Conservation (phyloP, 345 rosid species). For the Mallotus nudiflorus region DNA sequence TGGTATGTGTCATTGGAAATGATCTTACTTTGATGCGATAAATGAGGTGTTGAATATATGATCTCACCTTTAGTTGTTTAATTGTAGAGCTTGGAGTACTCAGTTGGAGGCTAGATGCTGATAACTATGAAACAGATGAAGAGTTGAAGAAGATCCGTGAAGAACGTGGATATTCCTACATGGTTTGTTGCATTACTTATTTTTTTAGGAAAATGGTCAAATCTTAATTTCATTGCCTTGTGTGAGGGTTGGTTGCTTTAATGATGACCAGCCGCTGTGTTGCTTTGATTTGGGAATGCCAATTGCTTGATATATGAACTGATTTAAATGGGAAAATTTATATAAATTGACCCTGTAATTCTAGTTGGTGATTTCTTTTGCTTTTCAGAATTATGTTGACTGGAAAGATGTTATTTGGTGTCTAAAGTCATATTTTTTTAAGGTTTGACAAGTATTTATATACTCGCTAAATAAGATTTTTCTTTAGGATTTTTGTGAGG, state of each 20-base stretch:
- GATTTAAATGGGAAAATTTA: not conserved
- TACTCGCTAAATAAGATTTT: constrained; percentile 1
- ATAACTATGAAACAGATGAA: constrained; percentile 81
- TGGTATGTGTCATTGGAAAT: constrained; percentile 32
- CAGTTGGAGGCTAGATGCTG: constrained; percentile 92
- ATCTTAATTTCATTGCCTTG: not conserved
- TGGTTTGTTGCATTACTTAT: constrained; percentile 47
- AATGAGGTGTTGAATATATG: not conserved
- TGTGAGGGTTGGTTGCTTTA: not conserved
- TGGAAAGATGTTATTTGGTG: not conserved
- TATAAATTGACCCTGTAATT: not conserved
- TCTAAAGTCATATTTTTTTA: not conserved
- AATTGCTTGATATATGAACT: not conserved
- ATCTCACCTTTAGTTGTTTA: constrained; percentile 12
- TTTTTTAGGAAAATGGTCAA: not conserved
- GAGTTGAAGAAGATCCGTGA: constrained; percentile 85
- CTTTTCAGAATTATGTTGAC: not conserved
- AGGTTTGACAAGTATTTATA: not conserved
- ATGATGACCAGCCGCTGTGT: not conserved
- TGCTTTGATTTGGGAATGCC: not conserved
- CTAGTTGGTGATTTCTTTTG: not conserved
- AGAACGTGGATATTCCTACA: constrained; percentile 83
- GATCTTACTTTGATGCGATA: not conserved
- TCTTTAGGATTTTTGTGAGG: constrained; percentile 76
- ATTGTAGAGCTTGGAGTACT: constrained; percentile 80